Base-by-base conservation (phyloP, 352 stramenopile species). In the Pythium insidiosum region DNA sequence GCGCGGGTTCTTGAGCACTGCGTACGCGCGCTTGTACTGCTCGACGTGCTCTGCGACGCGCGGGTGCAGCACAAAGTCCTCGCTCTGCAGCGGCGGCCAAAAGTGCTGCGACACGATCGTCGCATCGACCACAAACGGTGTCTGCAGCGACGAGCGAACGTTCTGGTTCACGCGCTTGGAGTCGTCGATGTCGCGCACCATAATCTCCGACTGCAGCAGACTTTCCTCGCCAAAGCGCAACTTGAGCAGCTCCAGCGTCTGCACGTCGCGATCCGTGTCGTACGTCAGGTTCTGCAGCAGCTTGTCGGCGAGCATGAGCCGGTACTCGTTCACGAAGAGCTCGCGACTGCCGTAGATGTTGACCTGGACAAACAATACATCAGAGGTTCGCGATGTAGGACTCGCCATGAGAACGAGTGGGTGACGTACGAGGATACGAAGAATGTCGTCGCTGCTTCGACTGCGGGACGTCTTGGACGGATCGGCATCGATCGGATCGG, bases 311-410 rank as follows among this genome's bases (percentile, higher is more conserved):
- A 99, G 68, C 89, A 99, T 98, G 51, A 97, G 75, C 16, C 95
- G 72, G 59, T 99, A 99, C 66, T 99, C 96, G 66, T 97, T 97
- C n/a, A 99, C 94, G 67, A 99, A 99, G 13, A 99, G 59, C 53
- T 98, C 95, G 38, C 97, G 97, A 54, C 88, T 98, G 31, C 95
- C 96, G 63, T 99, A 99, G 50, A 99, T 99, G 35, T 96, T 97
- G 12, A 87, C 74, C 74, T 87, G 48, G 4, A 33, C 11, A 36
- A 16, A 35, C 22, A 34, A 23, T 22, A 7, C 20, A 13, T 40
- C 16, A 41, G 18, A 19, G 7, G 5, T 19, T 2, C n/a, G n/a
- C n/a, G n/a, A n/a, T n/a, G n/a, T n/a, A 5, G 36, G 5, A 19
- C 12, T 19, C 47, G 18, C 18, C 10, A 18, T 25, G 24, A 50